Evolutionary conservation across 2,329 filamentous ascomycete species (phyloP).

Genomic region (Fusarium sp.): DNA sequence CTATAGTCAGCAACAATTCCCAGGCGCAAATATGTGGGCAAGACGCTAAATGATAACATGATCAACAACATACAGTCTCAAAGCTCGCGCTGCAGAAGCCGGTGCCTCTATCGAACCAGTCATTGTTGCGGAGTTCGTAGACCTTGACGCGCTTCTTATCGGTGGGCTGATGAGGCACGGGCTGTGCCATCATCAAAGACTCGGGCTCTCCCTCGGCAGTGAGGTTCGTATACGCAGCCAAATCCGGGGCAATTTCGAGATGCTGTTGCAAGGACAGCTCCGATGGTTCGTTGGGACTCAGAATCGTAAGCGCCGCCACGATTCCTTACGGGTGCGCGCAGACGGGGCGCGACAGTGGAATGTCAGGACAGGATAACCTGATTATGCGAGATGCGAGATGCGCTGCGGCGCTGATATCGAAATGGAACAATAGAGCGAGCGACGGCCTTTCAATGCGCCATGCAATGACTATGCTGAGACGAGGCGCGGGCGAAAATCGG

Average conservation of each 20-base stretch:
- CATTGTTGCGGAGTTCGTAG: conserved; percentile 97
- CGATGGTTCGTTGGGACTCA: conserved; percentile 62
- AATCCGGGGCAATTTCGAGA: conserved; percentile 65
- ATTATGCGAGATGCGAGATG: conserved; percentile 26
- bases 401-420: conserved; percentile 32
- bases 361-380: conserved; percentile 22
- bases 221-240: conserved; percentile 62
- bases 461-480: conserved; percentile 40
- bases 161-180: conserved; percentile 74
- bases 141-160: conserved; percentile 91
- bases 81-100: conserved; percentile 90
- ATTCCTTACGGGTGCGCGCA: conserved; percentile 51
- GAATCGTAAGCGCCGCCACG: conserved; percentile 68
- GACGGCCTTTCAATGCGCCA: conserved; percentile 48
- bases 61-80: conserved; percentile 70
- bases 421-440: conserved; percentile 32
- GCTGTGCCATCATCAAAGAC: conserved; percentile 77
- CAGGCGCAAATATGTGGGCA: conserved; percentile 15
- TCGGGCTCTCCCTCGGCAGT: conserved; percentile 65
- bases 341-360: conserved; percentile 41
- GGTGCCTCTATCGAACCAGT: conserved; percentile 98
- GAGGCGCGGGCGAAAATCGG: conserved; percentile 31
- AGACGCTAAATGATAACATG: conserved; percentile 12
- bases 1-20: conserved; percentile 42
- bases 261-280: conserved; percentile 71